Base-by-base conservation (phyloP, 495 filamentous ascomycete genomes). In the Neurospora tetrasperma region DNA sequence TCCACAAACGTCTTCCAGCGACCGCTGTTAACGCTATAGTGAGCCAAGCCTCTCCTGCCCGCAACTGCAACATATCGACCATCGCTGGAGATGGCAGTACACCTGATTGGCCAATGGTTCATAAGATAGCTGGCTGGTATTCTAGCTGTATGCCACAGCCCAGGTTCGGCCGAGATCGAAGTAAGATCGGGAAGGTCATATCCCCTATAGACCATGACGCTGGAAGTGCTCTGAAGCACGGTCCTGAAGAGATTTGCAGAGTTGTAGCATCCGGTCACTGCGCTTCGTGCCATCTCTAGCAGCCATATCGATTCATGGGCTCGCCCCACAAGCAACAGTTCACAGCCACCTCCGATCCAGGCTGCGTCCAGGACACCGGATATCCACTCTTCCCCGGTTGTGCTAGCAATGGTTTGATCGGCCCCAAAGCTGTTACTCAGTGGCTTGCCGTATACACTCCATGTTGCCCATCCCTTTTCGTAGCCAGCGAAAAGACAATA, bases 401-500 rank as follows among this genome's bases (percentile, higher is more conserved):
- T 75, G 38, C 86, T 82, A 7, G 91, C 87, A n/a, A 93, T 84
- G 20, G 82, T 80, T 16, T 82, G 81, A 76, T 97, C 92, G 5
- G 89, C 84, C 14, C 85, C 83, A 78, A 98, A 98, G 78, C 93
- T 97, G 73, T 87, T 92, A 23, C 90, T 91, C 14, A 92, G 89
- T 5, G 90, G 87, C 80, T 97, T 98, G 23, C 96, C 96, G 81
- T 94, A 99, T 7, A 98, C 96, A 80, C 95, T 98, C 94, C 94
- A 98, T 42, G 89, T 94, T 16, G 90, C 92, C 96, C 96, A 99
- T 14, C 96, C 96, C 73, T 89, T 89, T 74, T 96, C 92, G 78
- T 94, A 98, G 31, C 96, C 96, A 48, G 91, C 94, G 81, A 99
- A 97, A 5, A 98, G 86, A 78, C 94, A 97, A 79, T 98, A 98